Evolutionary conservation across 257 asterid species (phyloP).

Genomic region (Verbena officinalis): DNA sequence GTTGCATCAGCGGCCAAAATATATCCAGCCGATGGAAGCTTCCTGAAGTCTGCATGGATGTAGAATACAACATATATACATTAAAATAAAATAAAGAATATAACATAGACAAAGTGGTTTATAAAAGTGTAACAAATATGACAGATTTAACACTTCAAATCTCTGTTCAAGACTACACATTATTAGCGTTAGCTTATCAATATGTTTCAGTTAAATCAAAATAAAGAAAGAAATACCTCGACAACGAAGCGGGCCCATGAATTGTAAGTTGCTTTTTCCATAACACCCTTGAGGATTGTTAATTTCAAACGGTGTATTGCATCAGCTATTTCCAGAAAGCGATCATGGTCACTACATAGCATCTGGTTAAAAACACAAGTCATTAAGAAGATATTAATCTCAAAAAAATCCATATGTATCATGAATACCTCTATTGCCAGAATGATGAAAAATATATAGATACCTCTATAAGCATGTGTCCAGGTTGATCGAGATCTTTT

Average conservation of each 20-base stretch:
- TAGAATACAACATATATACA: background rate
- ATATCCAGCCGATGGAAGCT: conserved; percentile 88
- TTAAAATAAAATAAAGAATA: background rate
- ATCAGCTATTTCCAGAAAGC: conserved; percentile 82
- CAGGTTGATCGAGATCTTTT: conserved; percentile 82
- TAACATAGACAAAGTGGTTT: background rate
- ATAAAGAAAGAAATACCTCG: conserved; percentile 55
- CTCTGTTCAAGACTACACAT: background rate
- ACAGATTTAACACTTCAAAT: background rate
- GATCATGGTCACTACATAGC: conserved; percentile 68
- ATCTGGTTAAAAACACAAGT: conserved; percentile 49
- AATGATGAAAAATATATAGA: background rate
- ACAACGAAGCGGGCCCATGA: conserved; percentile 83
- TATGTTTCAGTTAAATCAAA: background rate
- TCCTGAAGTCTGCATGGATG: conserved; percentile 60
- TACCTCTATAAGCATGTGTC: conserved; percentile 93
- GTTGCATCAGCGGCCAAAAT: conserved; percentile 96
- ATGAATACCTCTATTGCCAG: conserved; percentile 1
- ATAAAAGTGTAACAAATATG: background rate
- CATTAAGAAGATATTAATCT: conserved; percentile 14
- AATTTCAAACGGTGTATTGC: conserved; percentile 69
- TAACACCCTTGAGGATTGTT: conserved; percentile 71
- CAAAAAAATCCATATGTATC: background rate
- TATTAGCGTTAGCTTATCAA: too few relatives aligned
- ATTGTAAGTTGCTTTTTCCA: conserved; percentile 55